A percentile compares a stretch with the other conserved stretches of the same genome.
Conservation (phyloP, 768 basidiomycete genomes). For the Mycena belliarum region DNA sequence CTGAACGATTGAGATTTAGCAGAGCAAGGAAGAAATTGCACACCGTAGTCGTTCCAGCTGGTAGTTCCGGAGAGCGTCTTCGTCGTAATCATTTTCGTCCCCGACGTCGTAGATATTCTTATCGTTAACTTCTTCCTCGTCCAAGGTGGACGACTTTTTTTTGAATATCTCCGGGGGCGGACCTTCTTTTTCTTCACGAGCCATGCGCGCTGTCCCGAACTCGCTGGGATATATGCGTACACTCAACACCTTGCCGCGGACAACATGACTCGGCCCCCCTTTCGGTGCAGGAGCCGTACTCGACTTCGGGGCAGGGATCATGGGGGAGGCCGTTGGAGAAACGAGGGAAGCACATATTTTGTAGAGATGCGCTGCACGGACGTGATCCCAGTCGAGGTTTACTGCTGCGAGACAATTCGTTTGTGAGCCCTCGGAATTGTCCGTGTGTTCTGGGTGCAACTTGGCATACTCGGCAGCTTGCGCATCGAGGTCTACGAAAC, state of each 20-base stretch:
- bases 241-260: conserved; percentile 67
- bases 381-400: conserved; percentile 98
- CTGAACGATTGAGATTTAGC: conserved; percentile 41
- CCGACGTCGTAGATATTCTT: conserved; percentile 66
- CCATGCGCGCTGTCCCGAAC: conserved; percentile 88
- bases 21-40: conserved; percentile 27
- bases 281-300: conserved; percentile 21
- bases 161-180: conserved; percentile 86
- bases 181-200: conserved; percentile 85
- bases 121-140: conserved; percentile 63
- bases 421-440: conserved; percentile 38
- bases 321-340: conserved; percentile 53
- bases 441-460: conserved; percentile 48
- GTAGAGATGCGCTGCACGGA: conserved; percentile 86
- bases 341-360: conserved; percentile 90
- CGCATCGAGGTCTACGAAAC: conserved; percentile 69
- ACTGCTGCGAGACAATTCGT: conserved; percentile 85
- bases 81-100: conserved; percentile 79
- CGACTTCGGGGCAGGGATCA: conserved; percentile 23
- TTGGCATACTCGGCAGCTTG: conserved; percentile 66
- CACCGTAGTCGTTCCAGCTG: conserved; percentile 92
- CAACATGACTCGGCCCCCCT: conserved; percentile 33
- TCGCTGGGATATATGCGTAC: conserved; percentile 91
- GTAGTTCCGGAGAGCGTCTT: conserved; percentile 85
- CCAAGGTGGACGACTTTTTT: conserved; percentile 44